Base-by-base conservation (phyloP, 2,329 filamentous ascomycete genomes). In the Beauveria rudraprayagi region DNA sequence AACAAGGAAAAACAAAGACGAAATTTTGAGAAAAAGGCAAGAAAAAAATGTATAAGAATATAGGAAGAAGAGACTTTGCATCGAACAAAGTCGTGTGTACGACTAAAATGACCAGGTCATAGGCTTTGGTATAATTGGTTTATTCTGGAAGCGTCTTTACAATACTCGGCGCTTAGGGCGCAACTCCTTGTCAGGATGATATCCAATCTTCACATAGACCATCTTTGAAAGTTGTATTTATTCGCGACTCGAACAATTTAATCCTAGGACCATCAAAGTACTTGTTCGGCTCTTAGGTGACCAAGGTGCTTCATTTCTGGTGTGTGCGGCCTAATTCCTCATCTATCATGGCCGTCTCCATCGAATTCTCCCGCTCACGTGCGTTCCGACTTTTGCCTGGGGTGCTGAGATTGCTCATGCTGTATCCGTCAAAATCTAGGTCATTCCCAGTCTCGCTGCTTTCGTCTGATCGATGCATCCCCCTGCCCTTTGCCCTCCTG, bases 381-480 rank as follows among this genome's bases (percentile, higher is more conserved):
- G n/a, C 17, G 19, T 46, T 28, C 17, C 43, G 19, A 61, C 40
- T 48, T 37, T 46, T 44, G 28, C 58, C 58, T n/a, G 58, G 50
- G 4, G 61, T 62, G 24, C 44, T 59, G 46, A 55, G 44, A 28
- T 57, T 63, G 24, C 53, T 53, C 53, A 63, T 63, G 17, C 50
- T 56, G 37, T 61, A 62, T 19, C 59, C 53, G 24, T 63, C 62
- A 58, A 61, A 55, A 10, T 61, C 53, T 10, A 40, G 37, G 14
- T 62, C 61, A 46, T 63, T 58, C 3, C 54, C 56, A 30, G 61
- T 62, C n/a, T 28, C 61, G n/a, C 61, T 63, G 26, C 57, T 59
- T 47, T 63, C 61, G 14, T 72, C 70, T 22, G 71, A 73, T 37
- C 66, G 67, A 30, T 66, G 67, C 5, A 66, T 43, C 11, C 63